These are phyloP conservation scores for Botryotinia convoluta DNA, from an alignment of 2,329 filamentous ascomycete species.

Conservation along the genomic window DNA sequence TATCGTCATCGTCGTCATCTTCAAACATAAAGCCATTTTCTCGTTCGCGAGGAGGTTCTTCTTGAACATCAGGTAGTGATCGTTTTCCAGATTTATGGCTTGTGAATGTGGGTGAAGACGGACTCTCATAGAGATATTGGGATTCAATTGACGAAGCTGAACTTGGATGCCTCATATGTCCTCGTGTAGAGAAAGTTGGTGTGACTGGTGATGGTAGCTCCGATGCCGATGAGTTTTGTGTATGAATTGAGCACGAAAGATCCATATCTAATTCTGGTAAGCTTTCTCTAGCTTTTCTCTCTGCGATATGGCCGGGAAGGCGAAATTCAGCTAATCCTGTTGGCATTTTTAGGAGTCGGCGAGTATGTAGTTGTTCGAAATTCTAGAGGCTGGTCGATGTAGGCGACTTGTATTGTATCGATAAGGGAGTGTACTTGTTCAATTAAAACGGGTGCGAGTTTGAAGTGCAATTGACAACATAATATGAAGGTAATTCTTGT, in stretches of 20 bases:
- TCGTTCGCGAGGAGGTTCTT: constrained; percentile 68
- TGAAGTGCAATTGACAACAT: constrained; percentile 32
- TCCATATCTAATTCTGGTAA: constrained; percentile 36
- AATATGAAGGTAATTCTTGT: constrained; percentile 25
- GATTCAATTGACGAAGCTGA: constrained; percentile 77
- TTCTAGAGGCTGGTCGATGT: constrained; percentile 11
- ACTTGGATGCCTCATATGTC: constrained; percentile 65
- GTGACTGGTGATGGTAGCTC: constrained; percentile 69
- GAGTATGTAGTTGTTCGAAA: neutral
- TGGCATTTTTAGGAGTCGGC: constrained; percentile 30
- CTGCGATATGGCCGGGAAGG: constrained; percentile 53
- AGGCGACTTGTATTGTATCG: constrained; percentile 16
- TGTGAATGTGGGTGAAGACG: constrained; percentile 55
- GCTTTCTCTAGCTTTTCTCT: constrained; percentile 46
- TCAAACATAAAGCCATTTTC: constrained; percentile 55
- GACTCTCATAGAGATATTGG: constrained; percentile 50
- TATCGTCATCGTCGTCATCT: constrained; percentile 33
- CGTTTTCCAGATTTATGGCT: constrained; percentile 58
- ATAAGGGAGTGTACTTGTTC: constrained; percentile 6
- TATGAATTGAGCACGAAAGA: constrained; percentile 34
- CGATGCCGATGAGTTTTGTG: constrained; percentile 47
- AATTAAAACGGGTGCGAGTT: constrained; percentile 17
- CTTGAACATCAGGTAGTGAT: constrained; percentile 76
- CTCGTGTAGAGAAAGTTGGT: constrained; percentile 62
- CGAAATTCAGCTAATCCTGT: constrained; percentile 52